Conservation (phyloP, 192 early-diverging fungal species). For the Linderina pennispora region DNA sequence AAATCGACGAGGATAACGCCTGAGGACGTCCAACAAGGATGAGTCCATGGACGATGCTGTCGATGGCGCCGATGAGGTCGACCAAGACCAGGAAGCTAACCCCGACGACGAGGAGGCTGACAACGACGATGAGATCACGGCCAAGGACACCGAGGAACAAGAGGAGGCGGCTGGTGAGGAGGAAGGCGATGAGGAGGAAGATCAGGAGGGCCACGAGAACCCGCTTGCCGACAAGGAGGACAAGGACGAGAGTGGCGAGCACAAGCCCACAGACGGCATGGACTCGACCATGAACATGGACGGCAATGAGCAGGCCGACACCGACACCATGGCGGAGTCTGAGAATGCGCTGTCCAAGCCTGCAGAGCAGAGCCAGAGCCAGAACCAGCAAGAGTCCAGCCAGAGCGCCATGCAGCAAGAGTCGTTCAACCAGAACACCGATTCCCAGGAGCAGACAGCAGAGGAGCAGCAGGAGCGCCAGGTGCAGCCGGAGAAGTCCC, state of each 20-base stretch:
- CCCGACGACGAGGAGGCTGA: conserved; percentile 7
- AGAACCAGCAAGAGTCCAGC: conserved; percentile 26
- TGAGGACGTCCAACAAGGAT: conserved; percentile 10
- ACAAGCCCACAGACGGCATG: conserved; percentile 52
- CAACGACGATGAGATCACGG: conserved; percentile 6
- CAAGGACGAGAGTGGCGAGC: conserved; percentile 41
- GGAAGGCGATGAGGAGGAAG: conserved; percentile 33
- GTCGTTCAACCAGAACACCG: neutral
- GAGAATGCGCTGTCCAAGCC: conserved; percentile 26
- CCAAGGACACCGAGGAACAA: conserved; percentile 20
- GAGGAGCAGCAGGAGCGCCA: conserved; percentile 34
- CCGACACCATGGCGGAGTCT: conserved; percentile 30
- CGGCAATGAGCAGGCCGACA: conserved; percentile 38
- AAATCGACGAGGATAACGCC: conserved; percentile 36
- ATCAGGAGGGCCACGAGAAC: conserved; percentile 19
- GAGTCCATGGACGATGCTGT: conserved; percentile 15
- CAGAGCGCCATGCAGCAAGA: neutral
- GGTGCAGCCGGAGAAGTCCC: conserved; percentile 79
- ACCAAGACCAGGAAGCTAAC: conserved; percentile 2
- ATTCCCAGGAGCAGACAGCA: neutral
- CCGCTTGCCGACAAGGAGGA: conserved; percentile 30
- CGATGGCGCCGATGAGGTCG: conserved; percentile 32
- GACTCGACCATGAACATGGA: conserved; percentile 54
- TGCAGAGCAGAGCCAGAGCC: conserved; percentile 13
- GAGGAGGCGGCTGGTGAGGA: conserved; percentile 22